These are phyloP conservation scores for Leccinum griseonigrum DNA, from an alignment of 1,284 basidiomycete genomes.

Conservation along the genomic window DNA sequence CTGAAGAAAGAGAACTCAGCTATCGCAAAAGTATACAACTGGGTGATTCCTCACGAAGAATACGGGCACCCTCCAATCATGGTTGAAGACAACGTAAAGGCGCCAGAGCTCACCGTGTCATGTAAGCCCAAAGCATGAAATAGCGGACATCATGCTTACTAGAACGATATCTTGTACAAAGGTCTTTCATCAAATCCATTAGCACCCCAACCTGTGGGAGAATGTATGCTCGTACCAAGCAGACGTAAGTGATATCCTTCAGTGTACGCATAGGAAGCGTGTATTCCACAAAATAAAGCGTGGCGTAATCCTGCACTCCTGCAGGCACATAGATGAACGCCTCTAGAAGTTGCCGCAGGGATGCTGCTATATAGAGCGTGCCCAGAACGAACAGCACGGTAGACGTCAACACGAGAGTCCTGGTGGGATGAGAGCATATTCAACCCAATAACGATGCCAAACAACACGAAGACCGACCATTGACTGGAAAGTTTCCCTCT, in stretches of 20 bases:
- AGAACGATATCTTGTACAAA: slow-evolving; percentile 18
- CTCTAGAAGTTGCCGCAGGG: slow-evolving; percentile 17
- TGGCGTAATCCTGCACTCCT: slow-evolving; percentile 7
- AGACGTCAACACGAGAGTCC: slow-evolving; percentile 16
- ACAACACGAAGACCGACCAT: slow-evolving; percentile 2
- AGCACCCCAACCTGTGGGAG: not conserved
- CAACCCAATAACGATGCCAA: not conserved
- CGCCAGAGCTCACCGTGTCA: slow-evolving; percentile 13
- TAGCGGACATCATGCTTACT: slow-evolving; percentile 3
- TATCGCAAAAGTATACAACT: not conserved
- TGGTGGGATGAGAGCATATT: not conserved
- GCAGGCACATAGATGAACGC: slow-evolving; percentile 15
- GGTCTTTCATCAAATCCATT: slow-evolving; percentile 2
- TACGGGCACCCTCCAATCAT: slow-evolving; percentile 13
- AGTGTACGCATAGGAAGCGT: slow-evolving; percentile 17
- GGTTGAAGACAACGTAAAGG: slow-evolving; percentile 18
- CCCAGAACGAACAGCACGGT: slow-evolving; percentile 15
- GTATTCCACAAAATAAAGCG: slow-evolving; percentile 11
- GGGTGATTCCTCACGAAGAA: slow-evolving; percentile 7
- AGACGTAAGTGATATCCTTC: slow-evolving; percentile 16
- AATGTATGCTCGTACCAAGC: slow-evolving; percentile 6
- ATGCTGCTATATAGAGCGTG: slow-evolving; percentile 13
- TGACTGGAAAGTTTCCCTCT: not conserved
- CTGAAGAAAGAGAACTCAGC: slow-evolving; percentile 5
- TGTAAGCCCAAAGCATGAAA: not conserved